Conservation (phyloP, 306 rosid genomes). For the Abrus pulchellus region DNA sequence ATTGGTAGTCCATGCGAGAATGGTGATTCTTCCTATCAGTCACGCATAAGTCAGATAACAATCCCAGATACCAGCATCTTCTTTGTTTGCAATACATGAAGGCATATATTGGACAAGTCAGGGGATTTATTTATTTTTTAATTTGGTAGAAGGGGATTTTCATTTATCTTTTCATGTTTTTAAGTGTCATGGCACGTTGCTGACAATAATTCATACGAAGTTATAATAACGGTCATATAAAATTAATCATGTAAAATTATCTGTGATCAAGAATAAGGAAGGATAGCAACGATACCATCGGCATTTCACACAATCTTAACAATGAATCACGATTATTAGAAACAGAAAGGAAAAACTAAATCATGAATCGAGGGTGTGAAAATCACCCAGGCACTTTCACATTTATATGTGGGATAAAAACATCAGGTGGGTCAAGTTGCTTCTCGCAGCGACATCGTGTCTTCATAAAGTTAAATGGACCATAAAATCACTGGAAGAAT, state of each 20-base stretch:
- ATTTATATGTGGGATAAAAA: background rate
- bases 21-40: slow-evolving; percentile 16
- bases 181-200: background rate
- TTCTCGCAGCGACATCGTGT: slow-evolving; percentile 18
- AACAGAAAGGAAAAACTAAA: background rate
- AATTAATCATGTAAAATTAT: background rate
- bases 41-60: background rate
- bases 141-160: too few species aligned
- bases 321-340: slow-evolving; percentile 6
- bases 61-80: slow-evolving; percentile 18
- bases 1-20: background rate
- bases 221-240: background rate
- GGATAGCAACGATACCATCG: background rate
- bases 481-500: slow-evolving; percentile 42
- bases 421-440: slow-evolving; percentile 42
- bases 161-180: background rate
- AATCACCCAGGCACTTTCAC: slow-evolving; percentile 7
- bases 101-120: background rate
- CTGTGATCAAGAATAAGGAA: background rate
- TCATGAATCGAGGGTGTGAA: slow-evolving; percentile 11
- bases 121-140: background rate
- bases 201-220: background rate
- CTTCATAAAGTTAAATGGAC: slow-evolving; percentile 34
- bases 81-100: slow-evolving; percentile 1
- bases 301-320: background rate